These are phyloP conservation scores for Darksidea phi DNA, from an alignment of 495 filamentous ascomycete species.

Conservation along the genomic window DNA sequence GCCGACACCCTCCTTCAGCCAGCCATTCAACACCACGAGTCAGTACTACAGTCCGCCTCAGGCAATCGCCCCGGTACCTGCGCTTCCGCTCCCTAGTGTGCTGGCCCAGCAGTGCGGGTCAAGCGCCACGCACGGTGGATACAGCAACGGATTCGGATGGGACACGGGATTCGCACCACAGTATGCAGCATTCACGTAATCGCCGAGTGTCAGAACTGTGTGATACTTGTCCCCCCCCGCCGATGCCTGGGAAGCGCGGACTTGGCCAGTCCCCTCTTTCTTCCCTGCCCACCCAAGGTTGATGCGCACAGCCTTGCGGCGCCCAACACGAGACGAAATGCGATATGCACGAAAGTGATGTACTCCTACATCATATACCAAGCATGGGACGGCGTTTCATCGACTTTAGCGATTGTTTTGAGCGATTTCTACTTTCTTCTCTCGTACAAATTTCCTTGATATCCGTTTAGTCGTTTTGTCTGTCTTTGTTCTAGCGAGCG, in stretches of 20 bases:
- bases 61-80: conserved; percentile 57
- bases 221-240: conserved; percentile 26
- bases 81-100: conserved; percentile 86
- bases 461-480: conserved; percentile 31
- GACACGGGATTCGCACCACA: conserved; percentile 59
- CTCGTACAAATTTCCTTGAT: conserved; percentile 39
- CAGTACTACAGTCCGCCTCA: conserved; percentile 68
- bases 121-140: conserved; percentile 62
- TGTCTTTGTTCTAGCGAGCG: conserved; percentile 39
- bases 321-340: conserved; percentile 44
- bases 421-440: conserved; percentile 26
- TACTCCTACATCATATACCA: conserved; percentile 29
- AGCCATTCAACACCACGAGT: conserved; percentile 65
- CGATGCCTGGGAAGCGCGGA: conserved; percentile 33
- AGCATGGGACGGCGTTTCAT: conserved; percentile 37
- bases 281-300: conserved; percentile 30
- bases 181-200: conserved; percentile 59
- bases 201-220: conserved; percentile 11
- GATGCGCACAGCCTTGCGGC: conserved; percentile 35
- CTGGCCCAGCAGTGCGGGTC: conserved; percentile 78
- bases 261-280: conserved; percentile 29
- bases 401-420: conserved; percentile 30
- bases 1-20: conserved; percentile 74
- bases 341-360: conserved; percentile 42
- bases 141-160: conserved; percentile 77